These are phyloP conservation scores for Ophiostoma triangulosporum DNA, from an alignment of 2,329 filamentous ascomycete species.

Conservation along the genomic window DNA sequence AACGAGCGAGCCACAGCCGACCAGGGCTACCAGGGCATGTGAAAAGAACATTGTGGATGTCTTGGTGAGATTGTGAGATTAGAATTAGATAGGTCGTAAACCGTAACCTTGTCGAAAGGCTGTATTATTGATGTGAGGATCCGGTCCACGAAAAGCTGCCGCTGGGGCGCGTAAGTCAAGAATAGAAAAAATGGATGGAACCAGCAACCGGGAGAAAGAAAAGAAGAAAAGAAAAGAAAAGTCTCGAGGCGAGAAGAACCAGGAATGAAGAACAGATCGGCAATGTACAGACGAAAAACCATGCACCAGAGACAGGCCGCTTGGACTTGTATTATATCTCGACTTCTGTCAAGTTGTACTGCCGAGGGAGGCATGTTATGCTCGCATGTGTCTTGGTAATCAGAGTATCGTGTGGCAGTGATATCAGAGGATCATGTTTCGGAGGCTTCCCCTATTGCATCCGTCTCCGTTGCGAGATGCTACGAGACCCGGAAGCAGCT, in stretches of 20 bases:
- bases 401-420: too few species aligned
- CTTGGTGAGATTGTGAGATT: background rate
- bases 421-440: background rate
- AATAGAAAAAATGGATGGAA: conserved; percentile 1
- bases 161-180: conserved; percentile 14
- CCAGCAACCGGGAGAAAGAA: conserved; percentile 2
- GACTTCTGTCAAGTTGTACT: background rate
- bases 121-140: background rate
- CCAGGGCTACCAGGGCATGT: conserved; percentile 18
- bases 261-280: conserved; percentile 7
- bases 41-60: conserved; percentile 15
- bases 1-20: conserved; percentile 18
- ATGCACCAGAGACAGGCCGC: background rate
- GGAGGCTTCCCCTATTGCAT: background rate
- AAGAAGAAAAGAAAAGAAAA: background rate
- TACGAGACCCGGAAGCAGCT: background rate
- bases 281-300: conserved; percentile 6
- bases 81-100: background rate
- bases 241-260: background rate
- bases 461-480: background rate
- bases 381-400: too few species aligned
- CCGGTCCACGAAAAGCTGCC: conserved; percentile 11
- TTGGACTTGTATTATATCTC: conserved; percentile 3
- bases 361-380: too few species aligned
- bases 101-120: conserved; percentile 12